Conservation (phyloP, 2,329 filamentous ascomycete species). For the Venturia asperata region DNA sequence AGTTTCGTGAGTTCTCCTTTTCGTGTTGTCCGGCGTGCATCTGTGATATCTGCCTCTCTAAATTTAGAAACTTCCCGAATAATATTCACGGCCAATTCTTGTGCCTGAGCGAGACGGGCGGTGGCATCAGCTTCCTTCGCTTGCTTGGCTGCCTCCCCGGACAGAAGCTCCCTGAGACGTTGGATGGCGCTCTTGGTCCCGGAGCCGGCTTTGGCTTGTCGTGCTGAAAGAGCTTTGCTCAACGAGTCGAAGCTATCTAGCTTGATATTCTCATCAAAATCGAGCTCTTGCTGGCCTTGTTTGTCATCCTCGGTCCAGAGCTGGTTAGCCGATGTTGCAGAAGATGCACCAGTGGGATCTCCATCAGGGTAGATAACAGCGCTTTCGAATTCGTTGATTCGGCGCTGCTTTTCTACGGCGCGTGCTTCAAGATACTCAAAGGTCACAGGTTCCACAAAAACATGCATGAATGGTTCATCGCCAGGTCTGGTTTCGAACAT, state of each 20-base stretch:
- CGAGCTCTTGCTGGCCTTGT: conserved; percentile 29
- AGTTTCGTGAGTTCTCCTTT: background rate
- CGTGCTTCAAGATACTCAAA: conserved; percentile 48
- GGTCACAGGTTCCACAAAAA: conserved; percentile 80
- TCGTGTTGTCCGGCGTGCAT: background rate
- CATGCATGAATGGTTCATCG: conserved; percentile 66
- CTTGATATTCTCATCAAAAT: conserved; percentile 25
- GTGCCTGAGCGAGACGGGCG: background rate
- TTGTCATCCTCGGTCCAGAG: conserved; percentile 28
- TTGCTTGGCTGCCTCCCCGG: background rate
- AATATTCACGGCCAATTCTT: background rate
- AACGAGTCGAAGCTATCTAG: conserved; percentile 12
- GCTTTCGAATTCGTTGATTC: conserved; percentile 56
- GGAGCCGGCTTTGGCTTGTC: background rate
- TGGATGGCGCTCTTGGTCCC: background rate
- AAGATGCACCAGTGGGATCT: conserved; percentile 23
- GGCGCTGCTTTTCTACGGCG: conserved; percentile 62
- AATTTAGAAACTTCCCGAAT: conserved; percentile 7
- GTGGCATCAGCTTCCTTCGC: background rate
- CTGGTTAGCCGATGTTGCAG: conserved; percentile 19
- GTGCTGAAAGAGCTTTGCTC: background rate
- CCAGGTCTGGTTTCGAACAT: conserved; percentile 69
- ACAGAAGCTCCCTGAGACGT: background rate
- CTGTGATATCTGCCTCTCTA: background rate
- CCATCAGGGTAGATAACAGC: conserved; percentile 47